Evolutionary conservation across 2,329 filamentous ascomycete species (phyloP).

Genomic region (Epichloe coenophiala): DNA sequence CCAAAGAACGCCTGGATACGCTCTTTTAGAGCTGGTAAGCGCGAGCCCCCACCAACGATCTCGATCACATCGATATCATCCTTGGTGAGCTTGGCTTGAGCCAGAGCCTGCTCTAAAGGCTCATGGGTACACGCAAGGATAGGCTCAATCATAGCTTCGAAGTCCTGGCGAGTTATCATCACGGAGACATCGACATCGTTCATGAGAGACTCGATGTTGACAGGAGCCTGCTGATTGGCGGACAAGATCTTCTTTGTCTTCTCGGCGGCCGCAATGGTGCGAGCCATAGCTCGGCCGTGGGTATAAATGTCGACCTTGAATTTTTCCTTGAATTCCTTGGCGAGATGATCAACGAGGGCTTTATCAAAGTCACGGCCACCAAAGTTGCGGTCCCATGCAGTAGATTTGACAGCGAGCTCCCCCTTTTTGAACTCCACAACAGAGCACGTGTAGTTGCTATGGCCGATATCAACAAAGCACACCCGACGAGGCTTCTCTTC

Average conservation of each 20-base stretch:
- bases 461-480: conserved; percentile 85
- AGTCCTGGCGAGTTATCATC: conserved; percentile 85
- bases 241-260: conserved; percentile 98
- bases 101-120: conserved; percentile 80
- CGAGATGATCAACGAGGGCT: conserved; percentile 87
- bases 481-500: conserved; percentile 91
- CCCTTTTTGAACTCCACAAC: conserved; percentile 92
- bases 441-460: conserved; percentile 90
- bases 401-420: conserved; percentile 85
- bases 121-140: conserved; percentile 58
- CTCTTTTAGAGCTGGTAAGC: conserved; percentile 86
- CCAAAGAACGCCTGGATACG: conserved; percentile 81
- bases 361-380: conserved; percentile 96
- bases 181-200: conserved; percentile 86
- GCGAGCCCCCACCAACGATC: conserved; percentile 87
- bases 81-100: conserved; percentile 79
- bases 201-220: conserved; percentile 98
- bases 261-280: conserved; percentile 79
- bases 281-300: conserved; percentile 79
- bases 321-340: conserved; percentile 91
- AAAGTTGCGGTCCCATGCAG: conserved; percentile 88
- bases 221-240: conserved; percentile 78
- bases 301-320: conserved; percentile 92
- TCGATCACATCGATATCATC: conserved; percentile 92
- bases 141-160: conserved; percentile 81